Conservation (phyloP, 2,329 filamentous ascomycete species). For the Ophiognomonia clavigignenti-juglandacearum region DNA sequence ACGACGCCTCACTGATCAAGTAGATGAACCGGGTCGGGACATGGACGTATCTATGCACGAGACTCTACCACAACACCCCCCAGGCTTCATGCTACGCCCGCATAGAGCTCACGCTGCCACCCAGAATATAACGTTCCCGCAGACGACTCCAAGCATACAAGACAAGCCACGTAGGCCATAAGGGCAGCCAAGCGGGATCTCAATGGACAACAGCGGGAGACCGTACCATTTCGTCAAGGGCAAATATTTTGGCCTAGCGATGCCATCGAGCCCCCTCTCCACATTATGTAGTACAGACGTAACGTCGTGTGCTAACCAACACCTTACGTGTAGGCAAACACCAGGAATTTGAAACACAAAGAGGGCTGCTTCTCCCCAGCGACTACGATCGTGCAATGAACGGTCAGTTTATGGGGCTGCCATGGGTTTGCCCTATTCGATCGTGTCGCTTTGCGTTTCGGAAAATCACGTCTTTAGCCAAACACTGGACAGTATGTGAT, state of each 20-base stretch:
- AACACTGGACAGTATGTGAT: slow-evolving; percentile 7
- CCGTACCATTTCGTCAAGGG: neutral
- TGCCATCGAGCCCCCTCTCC: too few relatives aligned
- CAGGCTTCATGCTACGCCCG: too few relatives aligned
- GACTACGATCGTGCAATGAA: neutral
- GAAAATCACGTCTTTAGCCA: neutral
- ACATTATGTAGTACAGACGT: too few relatives aligned
- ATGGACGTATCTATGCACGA: too few relatives aligned
- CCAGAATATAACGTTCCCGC: too few relatives aligned
- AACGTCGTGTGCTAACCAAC: too few relatives aligned
- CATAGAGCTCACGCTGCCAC: too few relatives aligned
- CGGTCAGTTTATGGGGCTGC: neutral
- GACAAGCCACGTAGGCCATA: neutral
- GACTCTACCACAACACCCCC: too few relatives aligned
- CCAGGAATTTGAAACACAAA: neutral
- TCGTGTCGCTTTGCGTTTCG: neutral
- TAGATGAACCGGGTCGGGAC: too few relatives aligned
- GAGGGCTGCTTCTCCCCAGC: neutral
- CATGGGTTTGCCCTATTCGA: slow-evolving; percentile 9
- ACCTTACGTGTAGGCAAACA: neutral
- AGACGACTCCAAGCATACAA: neutral
- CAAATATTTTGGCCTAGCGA: too few relatives aligned
- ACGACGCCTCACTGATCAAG: too few relatives aligned
- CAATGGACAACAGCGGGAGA: neutral
- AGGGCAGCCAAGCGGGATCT: neutral